These are phyloP conservation scores for Chaetomium olivaceum DNA, from an alignment of 2,329 filamentous ascomycete genomes.

Conservation along the genomic window DNA sequence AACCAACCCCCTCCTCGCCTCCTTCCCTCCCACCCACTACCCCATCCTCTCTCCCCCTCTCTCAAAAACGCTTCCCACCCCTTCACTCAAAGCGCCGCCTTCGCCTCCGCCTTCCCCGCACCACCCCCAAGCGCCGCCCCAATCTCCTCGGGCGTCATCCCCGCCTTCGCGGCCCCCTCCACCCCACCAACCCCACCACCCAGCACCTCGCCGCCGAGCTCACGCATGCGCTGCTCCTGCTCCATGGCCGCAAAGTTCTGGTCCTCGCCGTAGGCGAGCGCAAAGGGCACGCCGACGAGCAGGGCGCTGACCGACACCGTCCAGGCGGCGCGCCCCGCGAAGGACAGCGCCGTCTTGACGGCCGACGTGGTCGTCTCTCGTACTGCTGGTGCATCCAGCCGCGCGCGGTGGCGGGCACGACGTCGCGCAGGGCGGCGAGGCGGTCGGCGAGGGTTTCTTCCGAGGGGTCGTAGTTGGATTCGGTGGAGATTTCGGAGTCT, in stretches of 20 bases:
- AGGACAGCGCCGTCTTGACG: slow-evolving; percentile 61
- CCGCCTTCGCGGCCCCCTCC: slow-evolving; percentile 27
- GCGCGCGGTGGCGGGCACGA: slow-evolving; percentile 71
- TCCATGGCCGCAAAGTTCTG: slow-evolving; percentile 98
- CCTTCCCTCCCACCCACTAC: not conserved
- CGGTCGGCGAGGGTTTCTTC: slow-evolving; percentile 66
- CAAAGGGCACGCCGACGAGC: slow-evolving; percentile 89
- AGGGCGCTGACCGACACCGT: slow-evolving; percentile 86
- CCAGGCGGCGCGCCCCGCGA: slow-evolving; percentile 87
- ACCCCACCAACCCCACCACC: slow-evolving; percentile 49
- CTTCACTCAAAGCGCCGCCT: slow-evolving; percentile 51
- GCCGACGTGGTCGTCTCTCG: slow-evolving; percentile 56
- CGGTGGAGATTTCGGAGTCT: slow-evolving; percentile 85
- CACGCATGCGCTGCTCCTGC: slow-evolving; percentile 93
- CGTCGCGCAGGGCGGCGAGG: slow-evolving; percentile 71
- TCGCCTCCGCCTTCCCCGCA: slow-evolving; percentile 39
- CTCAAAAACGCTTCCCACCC: too few relatives aligned
- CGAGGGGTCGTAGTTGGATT: slow-evolving; percentile 66
- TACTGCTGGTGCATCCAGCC: slow-evolving; percentile 65
- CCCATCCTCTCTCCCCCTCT: too few relatives aligned
- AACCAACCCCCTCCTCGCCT: not conserved
- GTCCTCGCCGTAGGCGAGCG: slow-evolving; percentile 90
- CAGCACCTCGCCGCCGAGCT: slow-evolving; percentile 75
- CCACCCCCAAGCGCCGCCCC: slow-evolving; percentile 45
- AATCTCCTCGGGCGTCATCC: slow-evolving; percentile 50